phyloP scores from a whole-genome alignment of 1,284 basidiomycete species.

The Malassezia sp. region DNA sequence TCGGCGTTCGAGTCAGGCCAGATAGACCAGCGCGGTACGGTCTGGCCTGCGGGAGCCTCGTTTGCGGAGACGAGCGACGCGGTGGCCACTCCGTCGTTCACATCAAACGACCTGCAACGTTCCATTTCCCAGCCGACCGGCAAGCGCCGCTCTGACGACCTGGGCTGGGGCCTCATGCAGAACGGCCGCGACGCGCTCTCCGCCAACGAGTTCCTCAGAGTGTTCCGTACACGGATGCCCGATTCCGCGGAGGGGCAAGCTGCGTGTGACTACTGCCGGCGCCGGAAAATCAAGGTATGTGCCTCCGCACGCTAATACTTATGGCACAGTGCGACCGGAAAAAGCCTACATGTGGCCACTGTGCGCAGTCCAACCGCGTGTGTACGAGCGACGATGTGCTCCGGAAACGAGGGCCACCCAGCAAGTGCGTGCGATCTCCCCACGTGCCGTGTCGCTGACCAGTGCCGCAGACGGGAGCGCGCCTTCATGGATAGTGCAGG shows the following conservation, averaged over 20 bases:
- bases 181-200: constrained; percentile 14
- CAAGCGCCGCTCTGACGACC: constrained; percentile 1
- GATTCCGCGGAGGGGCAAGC: constrained; percentile 16
- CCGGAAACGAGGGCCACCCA: constrained; percentile 14
- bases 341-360: constrained; percentile 17
- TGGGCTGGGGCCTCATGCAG: constrained; percentile 4
- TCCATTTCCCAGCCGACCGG: constrained; percentile 11
- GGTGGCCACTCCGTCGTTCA: constrained; percentile 1
- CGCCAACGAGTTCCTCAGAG: constrained; percentile 17
- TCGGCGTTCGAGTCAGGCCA: too few relatives aligned
- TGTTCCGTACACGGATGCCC: constrained; percentile 13
- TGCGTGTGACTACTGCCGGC: constrained; percentile 19
- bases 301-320: background rate
- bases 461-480: constrained; percentile 9
- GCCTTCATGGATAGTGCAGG: constrained; percentile 15
- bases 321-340: constrained; percentile 13
- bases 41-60: too few relatives aligned
- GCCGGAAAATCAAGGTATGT: constrained; percentile 18
- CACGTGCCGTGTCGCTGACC: background rate
- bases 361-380: constrained; percentile 12
- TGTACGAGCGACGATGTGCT: constrained; percentile 16
- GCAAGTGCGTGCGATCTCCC: constrained; percentile 6
- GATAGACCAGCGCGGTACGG: too few relatives aligned
- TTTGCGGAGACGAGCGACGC: background rate
- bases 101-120: constrained; percentile 9